These are phyloP conservation scores for Eurotiales sp. DNA, from an alignment of 2,329 filamentous ascomycete species.

Conservation along the genomic window DNA sequence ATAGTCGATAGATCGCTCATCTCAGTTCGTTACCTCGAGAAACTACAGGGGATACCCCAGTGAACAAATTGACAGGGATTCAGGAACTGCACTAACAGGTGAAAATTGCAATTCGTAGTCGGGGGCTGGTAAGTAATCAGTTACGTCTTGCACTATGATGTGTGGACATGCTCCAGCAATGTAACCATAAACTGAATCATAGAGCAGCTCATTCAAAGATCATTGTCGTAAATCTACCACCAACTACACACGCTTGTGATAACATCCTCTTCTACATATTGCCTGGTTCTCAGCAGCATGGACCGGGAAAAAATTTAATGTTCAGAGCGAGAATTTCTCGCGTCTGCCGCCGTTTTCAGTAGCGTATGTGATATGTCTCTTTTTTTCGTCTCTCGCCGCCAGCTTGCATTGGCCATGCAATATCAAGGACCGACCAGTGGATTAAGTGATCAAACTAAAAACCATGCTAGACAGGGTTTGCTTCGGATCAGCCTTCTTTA, in stretches of 20 bases:
- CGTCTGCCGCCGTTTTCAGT: slow-evolving; percentile 7
- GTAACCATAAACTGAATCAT: neutral
- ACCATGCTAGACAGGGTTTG: slow-evolving; percentile 2
- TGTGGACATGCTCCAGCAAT: no score
- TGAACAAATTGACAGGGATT: neutral
- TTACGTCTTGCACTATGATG: neutral
- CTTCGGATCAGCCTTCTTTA: neutral
- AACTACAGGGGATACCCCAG: slow-evolving; percentile 2
- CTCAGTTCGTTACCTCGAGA: neutral
- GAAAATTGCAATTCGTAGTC: neutral
- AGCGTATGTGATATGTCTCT: slow-evolving; percentile 9
- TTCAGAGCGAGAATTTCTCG: neutral
- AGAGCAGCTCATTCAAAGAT: neutral
- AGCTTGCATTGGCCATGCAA: slow-evolving; percentile 10
- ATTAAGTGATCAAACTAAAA: neutral
- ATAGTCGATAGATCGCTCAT: neutral
- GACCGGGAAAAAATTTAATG: no score
- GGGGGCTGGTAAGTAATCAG: neutral
- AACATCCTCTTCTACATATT: no score
- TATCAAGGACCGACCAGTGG: neutral
- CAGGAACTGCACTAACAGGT: neutral
- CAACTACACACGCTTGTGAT: no score
- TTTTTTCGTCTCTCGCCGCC: neutral
- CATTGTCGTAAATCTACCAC: no score
- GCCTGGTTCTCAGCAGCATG: no score